phyloP scores from a whole-genome alignment of 768 basidiomycete species.

The Porphyrellus cyaneotinctus region DNA sequence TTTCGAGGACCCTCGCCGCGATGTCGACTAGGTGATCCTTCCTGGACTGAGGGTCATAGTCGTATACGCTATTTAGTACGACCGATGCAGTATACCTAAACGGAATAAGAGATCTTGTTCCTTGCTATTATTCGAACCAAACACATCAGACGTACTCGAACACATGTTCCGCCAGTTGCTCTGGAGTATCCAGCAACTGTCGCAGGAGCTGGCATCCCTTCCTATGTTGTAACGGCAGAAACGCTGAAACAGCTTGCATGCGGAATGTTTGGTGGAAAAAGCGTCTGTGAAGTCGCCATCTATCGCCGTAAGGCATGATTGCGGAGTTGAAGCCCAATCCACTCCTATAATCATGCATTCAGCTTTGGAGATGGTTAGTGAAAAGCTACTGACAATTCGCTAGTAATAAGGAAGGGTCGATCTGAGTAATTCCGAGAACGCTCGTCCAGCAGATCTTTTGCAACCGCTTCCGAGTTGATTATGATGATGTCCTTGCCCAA shows the following conservation, averaged over 20 bases:
- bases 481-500: slow-evolving; percentile 42
- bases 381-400: slow-evolving; percentile 2
- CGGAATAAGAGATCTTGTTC: too few species aligned
- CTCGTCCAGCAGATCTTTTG: slow-evolving; percentile 27
- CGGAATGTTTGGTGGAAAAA: slow-evolving; percentile 24
- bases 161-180: background rate
- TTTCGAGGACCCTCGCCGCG: background rate
- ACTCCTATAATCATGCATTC: slow-evolving; percentile 3
- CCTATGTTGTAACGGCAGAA: slow-evolving; percentile 26
- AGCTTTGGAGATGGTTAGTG: too few species aligned
- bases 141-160: slow-evolving; percentile 5
- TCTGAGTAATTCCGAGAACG: slow-evolving; percentile 46
- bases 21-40: background rate
- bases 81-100: background rate
- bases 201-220: slow-evolving; percentile 14
- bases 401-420: slow-evolving; percentile 36
- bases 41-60: slow-evolving; percentile 1
- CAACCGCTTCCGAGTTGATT: slow-evolving; percentile 18
- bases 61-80: background rate
- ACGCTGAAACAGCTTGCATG: slow-evolving; percentile 13
- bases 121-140: too few species aligned
- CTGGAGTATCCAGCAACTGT: background rate
- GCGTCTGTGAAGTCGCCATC: slow-evolving; percentile 17
- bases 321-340: slow-evolving; percentile 15
- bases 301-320: background rate